Conservation (phyloP, 306 rosid genomes). For the Amphicarpaea edgeworthii region DNA sequence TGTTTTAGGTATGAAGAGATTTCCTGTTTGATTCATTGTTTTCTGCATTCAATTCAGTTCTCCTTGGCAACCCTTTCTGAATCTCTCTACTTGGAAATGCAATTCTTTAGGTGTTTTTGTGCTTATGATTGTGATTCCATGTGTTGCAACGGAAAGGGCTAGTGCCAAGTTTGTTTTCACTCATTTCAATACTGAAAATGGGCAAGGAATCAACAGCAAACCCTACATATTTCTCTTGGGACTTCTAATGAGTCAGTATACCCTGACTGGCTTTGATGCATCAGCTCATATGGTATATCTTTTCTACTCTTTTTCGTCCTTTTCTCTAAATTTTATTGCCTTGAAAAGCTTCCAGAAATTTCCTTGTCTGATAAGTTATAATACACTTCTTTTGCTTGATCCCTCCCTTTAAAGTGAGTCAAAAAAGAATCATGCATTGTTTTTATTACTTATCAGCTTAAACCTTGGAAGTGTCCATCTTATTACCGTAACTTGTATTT, state of each 20-base stretch:
- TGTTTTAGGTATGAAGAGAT: conserved; percentile 63
- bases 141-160: conserved; percentile 82
- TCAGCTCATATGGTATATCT: conserved; percentile 93
- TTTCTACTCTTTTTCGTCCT: conserved; percentile 7
- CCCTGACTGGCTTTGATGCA: conserved; percentile 79
- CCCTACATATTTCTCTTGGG: conserved; percentile 63
- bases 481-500: conserved; percentile 37
- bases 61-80: too few species aligned
- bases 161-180: conserved; percentile 89
- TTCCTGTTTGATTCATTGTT: conserved; percentile 15
- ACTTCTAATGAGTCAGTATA: conserved; percentile 53
- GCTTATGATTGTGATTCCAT: conserved; percentile 84
- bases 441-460: neutral
- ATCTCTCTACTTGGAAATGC: too few species aligned
- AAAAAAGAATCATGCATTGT: too few species aligned
- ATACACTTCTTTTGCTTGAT: neutral
- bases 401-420: too few species aligned
- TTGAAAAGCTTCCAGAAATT: conserved; percentile 27
- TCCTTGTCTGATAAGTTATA: conserved; percentile 15
- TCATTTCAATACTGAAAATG: conserved; percentile 88
- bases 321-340: conserved; percentile 23
- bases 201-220: conserved; percentile 70
- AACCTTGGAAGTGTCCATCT: neutral
- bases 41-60: neutral
- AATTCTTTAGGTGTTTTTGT: conserved; percentile 75